Conservation (phyloP, 2,329 filamentous ascomycete species). For the Thielaviopsis punctulata region DNA sequence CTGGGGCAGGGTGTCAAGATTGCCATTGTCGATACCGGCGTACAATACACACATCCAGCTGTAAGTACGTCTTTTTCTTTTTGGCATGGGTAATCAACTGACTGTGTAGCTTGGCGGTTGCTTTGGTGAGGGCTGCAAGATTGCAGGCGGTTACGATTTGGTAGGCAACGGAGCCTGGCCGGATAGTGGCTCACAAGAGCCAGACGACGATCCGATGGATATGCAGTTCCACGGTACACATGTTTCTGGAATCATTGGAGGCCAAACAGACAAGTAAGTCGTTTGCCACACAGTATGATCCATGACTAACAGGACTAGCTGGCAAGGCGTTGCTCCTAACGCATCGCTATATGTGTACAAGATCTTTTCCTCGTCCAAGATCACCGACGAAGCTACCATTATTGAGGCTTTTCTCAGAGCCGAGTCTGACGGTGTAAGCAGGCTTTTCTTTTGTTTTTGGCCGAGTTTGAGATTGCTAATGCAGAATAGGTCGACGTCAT, state of each 20-base stretch:
- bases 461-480: neutral
- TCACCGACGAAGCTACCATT: slow-evolving; percentile 18
- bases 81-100: neutral
- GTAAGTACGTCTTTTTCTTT: slow-evolving; percentile 1
- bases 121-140: slow-evolving; percentile 23
- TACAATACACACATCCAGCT: slow-evolving; percentile 22
- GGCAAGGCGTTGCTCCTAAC: slow-evolving; percentile 15
- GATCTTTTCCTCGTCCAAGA: slow-evolving; percentile 28
- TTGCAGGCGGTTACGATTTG: slow-evolving; percentile 23
- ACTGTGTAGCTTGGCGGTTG: slow-evolving; percentile 22
- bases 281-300: slow-evolving; percentile 21
- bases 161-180: slow-evolving; percentile 16
- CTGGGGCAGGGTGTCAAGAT: slow-evolving; percentile 23
- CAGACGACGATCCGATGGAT: slow-evolving; percentile 30
- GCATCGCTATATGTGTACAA: slow-evolving; percentile 14
- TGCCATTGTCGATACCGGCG: slow-evolving; percentile 24
- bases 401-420: slow-evolving; percentile 22
- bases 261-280: slow-evolving; percentile 19
- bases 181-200: slow-evolving; percentile 19
- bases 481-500: slow-evolving; percentile 23
- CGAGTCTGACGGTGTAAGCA: slow-evolving; percentile 18
- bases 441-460: neutral
- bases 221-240: slow-evolving; percentile 23
- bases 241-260: slow-evolving; percentile 18
- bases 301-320: neutral